phyloP scores from a whole-genome alignment of 495 filamentous ascomycete genomes.

The Penicillium subrubescens region DNA sequence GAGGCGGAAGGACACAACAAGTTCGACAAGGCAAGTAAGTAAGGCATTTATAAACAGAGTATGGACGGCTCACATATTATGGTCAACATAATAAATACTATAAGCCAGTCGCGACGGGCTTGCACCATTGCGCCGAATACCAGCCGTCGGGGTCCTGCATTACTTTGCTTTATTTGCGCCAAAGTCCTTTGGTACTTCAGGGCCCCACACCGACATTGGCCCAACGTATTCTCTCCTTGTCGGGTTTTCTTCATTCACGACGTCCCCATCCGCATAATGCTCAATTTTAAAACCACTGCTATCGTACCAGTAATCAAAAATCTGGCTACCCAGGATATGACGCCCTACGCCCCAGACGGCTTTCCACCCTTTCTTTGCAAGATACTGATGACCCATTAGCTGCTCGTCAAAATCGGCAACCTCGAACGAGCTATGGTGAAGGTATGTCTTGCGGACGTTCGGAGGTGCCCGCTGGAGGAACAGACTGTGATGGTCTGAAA shows the following conservation, averaged over 20 bases:
- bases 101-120: background rate
- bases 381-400: slow-evolving; percentile 67
- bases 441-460: slow-evolving; percentile 43
- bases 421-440: slow-evolving; percentile 71
- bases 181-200: slow-evolving; percentile 12
- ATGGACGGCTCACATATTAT: too few species aligned
- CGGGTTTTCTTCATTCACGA: slow-evolving; percentile 12
- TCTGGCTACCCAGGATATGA: slow-evolving; percentile 71
- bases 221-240: slow-evolving; percentile 7
- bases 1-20: background rate
- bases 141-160: too few species aligned
- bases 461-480: slow-evolving; percentile 56
- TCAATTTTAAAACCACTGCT: slow-evolving; percentile 10
- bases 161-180: too few species aligned
- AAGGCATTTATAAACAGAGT: too few species aligned
- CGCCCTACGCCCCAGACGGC: slow-evolving; percentile 71
- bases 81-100: too few species aligned
- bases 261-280: slow-evolving; percentile 24
- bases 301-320: slow-evolving; percentile 73
- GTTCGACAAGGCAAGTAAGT: background rate
- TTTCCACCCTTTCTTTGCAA: slow-evolving; percentile 61
- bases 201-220: slow-evolving; percentile 15
- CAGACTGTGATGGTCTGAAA: slow-evolving; percentile 68
- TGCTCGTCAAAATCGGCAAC: slow-evolving; percentile 72
- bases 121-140: background rate